phyloP scores from a whole-genome alignment of 192 early-diverging fungal genomes.

The Linnemannia zychae region DNA sequence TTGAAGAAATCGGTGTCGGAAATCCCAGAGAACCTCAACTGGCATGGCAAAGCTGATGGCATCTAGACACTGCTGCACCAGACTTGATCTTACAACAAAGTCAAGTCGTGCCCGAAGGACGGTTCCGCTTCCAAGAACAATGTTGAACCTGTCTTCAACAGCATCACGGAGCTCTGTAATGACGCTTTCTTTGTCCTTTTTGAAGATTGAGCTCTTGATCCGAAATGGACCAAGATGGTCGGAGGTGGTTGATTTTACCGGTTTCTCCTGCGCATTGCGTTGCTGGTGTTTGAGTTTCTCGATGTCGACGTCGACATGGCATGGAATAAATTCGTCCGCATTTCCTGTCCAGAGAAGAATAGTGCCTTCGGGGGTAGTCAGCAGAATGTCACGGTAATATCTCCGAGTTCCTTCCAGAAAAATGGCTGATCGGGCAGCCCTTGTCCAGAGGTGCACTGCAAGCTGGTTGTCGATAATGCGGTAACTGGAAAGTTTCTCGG shows the following conservation, averaged over 20 bases:
- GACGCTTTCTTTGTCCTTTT: neutral
- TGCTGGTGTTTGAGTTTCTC: neutral
- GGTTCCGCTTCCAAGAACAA: constrained; percentile 33
- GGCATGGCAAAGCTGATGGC: constrained; percentile 58
- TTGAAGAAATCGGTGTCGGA: constrained; percentile 47
- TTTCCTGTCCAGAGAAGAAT: constrained; percentile 58
- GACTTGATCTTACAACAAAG: constrained; percentile 48
- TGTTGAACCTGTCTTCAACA: constrained; percentile 56
- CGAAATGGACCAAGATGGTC: neutral
- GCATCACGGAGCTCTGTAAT: constrained; percentile 52
- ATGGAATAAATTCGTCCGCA: constrained; percentile 38
- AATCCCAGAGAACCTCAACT: constrained; percentile 32
- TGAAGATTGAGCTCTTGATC: constrained; percentile 5
- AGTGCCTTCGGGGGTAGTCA: constrained; percentile 41
- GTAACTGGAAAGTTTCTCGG: constrained; percentile 28
- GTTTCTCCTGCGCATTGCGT: neutral
- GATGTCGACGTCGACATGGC: constrained; percentile 17
- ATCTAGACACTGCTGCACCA: constrained; percentile 56
- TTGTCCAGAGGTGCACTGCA: constrained; percentile 33
- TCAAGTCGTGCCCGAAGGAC: constrained; percentile 47
- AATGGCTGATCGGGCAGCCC: constrained; percentile 56
- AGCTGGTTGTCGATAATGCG: constrained; percentile 21
- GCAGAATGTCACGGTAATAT: constrained; percentile 55
- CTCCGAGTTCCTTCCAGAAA: constrained; percentile 54
- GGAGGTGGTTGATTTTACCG: neutral